Evolutionary conservation across 345 rosid species (phyloP), one percentile per base, ranked within the genome.

Genomic region (Hirschfeldia incana): DNA sequence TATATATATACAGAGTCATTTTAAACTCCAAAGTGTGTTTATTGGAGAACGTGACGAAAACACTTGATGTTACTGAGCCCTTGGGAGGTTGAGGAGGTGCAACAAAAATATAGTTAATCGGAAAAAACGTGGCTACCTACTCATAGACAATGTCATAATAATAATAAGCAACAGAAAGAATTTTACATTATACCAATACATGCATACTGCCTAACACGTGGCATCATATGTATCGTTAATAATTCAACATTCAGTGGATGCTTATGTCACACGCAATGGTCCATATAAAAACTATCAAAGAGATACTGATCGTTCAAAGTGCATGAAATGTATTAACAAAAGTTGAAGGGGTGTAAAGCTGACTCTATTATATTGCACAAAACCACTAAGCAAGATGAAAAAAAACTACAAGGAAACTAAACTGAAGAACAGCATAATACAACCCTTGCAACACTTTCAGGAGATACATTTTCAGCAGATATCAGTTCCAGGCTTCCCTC

Each of bases 401-500:
- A 1, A 49, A 49, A 49, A 1, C 17, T 49, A 49, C 6, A 49
- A 49, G 55, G 55, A 49, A 46, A 46, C 53, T 44, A 44, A 44
- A 44, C n/a, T 44, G 51, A 44, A 44, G 51, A 44, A 12, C 5
- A 0, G 12, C 51, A 44, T 44, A 11, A 44, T 30, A 4, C 33
- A 30, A 30, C 33, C n/a, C 11, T 46, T 46, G 15, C 55, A 46
- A 46, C 55, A 46, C 55, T 46, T 46, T 21, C 16, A 12, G 55
- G 53, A 44, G n/a, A 44, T 44, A 3, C n/a, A 44, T 11, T 44
- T 44, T 44, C 51, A 44, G 51, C 51, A 44, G 46, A 39, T 39
- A 8, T 10, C 11, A 42, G 49, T 42, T 42, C 49, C 93, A 89
- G 93, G 96, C 97, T 55, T 89, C 90, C 88, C 90, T 21, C 49